phyloP scores from a whole-genome alignment of 73 alveolate genomes.

The Paramecium primaurelia region DNA sequence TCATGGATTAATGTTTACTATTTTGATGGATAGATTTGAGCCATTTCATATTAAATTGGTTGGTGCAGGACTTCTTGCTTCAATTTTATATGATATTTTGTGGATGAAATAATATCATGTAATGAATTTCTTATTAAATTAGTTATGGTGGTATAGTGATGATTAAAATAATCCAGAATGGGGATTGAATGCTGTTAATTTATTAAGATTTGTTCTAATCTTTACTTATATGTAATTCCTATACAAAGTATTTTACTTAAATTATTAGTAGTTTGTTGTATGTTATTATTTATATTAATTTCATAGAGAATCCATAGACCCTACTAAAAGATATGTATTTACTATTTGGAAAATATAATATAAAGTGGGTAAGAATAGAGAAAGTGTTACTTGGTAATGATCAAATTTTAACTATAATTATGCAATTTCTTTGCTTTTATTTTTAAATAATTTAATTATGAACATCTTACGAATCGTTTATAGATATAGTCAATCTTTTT shows the following conservation, averaged over 20 bases:
- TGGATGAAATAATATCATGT: conserved; percentile 47
- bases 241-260: conserved; percentile 27
- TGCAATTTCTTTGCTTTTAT: not conserved
- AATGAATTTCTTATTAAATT: not conserved
- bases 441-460: not conserved
- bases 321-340: conserved; percentile 13
- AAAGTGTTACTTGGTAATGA: conserved; percentile 22
- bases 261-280: conserved; percentile 34
- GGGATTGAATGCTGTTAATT: conserved; percentile 39
- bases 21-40: conserved; percentile 17
- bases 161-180: conserved; percentile 43
- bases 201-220: conserved; percentile 13
- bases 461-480: not conserved
- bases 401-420: not conserved
- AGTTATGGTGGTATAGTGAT: conserved; percentile 49
- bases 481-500: not conserved
- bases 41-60: conserved; percentile 9
- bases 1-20: conserved; percentile 15
- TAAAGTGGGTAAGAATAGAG: conserved; percentile 14
- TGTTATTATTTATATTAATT: conserved; percentile 31
- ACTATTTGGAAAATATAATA: conserved; percentile 6
- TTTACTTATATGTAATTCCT: conserved; percentile 33
- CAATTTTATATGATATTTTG: conserved; percentile 31
- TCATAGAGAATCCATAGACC: conserved; percentile 19
- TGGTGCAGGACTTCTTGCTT: conserved; percentile 4